Conservation (phyloP, 2,329 filamentous ascomycete genomes). For the Cordyceps fumosorosea region DNA sequence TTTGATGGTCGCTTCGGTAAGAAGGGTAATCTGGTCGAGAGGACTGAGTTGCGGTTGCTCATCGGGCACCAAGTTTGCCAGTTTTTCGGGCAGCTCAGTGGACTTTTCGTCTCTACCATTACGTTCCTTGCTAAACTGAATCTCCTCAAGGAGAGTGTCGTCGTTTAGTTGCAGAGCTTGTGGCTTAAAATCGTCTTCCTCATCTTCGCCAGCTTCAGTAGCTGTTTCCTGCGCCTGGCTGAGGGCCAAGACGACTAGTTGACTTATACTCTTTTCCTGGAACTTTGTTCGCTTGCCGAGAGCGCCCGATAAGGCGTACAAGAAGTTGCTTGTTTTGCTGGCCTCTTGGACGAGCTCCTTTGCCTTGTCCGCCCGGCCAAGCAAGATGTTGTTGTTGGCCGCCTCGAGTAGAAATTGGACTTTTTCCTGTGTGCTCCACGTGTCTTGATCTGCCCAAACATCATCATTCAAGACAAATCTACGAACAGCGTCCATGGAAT, state of each 20-base stretch:
- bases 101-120: constrained; percentile 31
- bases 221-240: constrained; percentile 45
- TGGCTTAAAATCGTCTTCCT: constrained; percentile 38
- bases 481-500: constrained; percentile 36
- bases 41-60: constrained; percentile 76
- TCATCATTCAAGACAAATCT: constrained; percentile 29
- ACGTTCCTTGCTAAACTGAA: constrained; percentile 63
- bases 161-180: constrained; percentile 76
- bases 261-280: constrained; percentile 73
- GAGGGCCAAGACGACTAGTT: constrained; percentile 83
- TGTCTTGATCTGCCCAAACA: constrained; percentile 29
- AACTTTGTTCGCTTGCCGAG: constrained; percentile 80
- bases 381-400: constrained; percentile 74
- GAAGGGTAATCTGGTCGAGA: constrained; percentile 82
- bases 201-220: constrained; percentile 11
- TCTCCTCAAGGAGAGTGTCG: constrained; percentile 84
- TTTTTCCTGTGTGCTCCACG: constrained; percentile 43
- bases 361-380: constrained; percentile 74
- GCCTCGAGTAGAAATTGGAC: constrained; percentile 74
- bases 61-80: constrained; percentile 65
- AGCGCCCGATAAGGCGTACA: constrained; percentile 77
- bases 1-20: constrained; percentile 81
- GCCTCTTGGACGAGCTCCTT: constrained; percentile 64
- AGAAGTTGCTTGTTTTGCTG: constrained; percentile 59
- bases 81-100: constrained; percentile 46